Evolutionary conservation across 164 flowering plant genomes (phyloP), one percentile per base, ranked within the genome.

Genomic region (Tetrastigma voinierianum): DNA sequence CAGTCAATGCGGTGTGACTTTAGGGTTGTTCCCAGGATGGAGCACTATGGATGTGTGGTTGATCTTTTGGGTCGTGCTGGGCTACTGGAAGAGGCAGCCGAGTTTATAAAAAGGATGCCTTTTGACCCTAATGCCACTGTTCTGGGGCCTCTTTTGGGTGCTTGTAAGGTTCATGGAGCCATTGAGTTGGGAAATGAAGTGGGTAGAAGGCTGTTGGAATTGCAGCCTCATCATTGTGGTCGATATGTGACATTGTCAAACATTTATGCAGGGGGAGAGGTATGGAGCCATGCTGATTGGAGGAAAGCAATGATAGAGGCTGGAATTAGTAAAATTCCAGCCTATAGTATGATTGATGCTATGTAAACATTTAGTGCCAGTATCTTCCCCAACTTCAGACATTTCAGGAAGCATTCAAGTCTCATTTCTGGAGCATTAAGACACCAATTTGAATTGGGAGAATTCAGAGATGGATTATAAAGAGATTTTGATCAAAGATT

Each of bases 1-100:
- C 53, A 70, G 12, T 80, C 84, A 9, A 92, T 90, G 94, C 44
- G 21, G 0, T 16, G 1, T 13, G 75, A 79, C 1, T 83, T 67
- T 64, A 74, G 76, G 20, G 61, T 90, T 73, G 74, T 51, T 40
- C 95, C 98, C 0, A 74, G 49, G 70, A 86, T 83, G 86, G 95
- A 89, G 71, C 91, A 93, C 59, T 86, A 93, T 64, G 93, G 90
- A 16, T 90, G 93, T 67, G 75, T 90, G 70, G 91, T 93, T 67
- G 91, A 90, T 81, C 84, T 89, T 32, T 64, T 90, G 51, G 93
- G 93, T n/a, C 82, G 86, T 64, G 90, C 93, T 16, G 96, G 98
- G 18, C 81, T 72, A 43, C 57, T 90, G 64, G 69, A 46, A 56
- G 93, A 87, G 66, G 96, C 96, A 16, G 57, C 14, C 1, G 77